Conservation (phyloP, 495 filamentous ascomycete genomes). For the Penicillium pulvis region DNA sequence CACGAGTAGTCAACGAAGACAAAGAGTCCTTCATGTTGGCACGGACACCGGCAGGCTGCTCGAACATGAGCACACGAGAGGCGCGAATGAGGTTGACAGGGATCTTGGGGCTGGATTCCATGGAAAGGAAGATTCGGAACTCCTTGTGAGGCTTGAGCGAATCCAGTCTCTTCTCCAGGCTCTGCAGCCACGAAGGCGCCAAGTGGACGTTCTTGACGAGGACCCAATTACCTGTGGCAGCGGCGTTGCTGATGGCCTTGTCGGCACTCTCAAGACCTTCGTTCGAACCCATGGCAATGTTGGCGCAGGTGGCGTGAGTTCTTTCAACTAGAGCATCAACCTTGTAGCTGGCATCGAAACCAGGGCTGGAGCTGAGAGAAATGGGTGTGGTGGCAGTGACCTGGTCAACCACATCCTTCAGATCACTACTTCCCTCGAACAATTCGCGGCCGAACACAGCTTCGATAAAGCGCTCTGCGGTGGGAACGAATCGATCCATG, state of each 20-base stretch:
- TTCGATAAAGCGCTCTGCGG: conserved; percentile 86
- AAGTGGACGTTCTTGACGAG: conserved; percentile 99
- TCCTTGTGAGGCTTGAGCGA: conserved; percentile 91
- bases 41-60: conserved; percentile 93
- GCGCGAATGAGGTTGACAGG: conserved; percentile 94
- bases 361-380: conserved; percentile 88
- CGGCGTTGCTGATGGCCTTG: conserved; percentile 91
- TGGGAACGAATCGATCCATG: conserved; percentile 90
- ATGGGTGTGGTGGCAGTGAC: conserved; percentile 84
- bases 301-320: conserved; percentile 78
- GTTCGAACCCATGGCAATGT: conserved; percentile 98
- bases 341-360: conserved; percentile 98
- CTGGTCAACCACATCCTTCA: conserved; percentile 81
- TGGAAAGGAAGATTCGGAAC: conserved; percentile 95
- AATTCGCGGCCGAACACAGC: conserved; percentile 84
- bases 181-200: conserved; percentile 93
- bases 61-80: conserved; percentile 94
- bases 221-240: conserved; percentile 92
- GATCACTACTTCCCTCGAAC: conserved; percentile 78
- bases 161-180: conserved; percentile 93
- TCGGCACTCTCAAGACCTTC: conserved; percentile 90
- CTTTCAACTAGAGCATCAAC: conserved; percentile 92
- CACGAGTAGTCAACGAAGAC: conserved; percentile 74
- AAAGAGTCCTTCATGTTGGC: conserved; percentile 99
- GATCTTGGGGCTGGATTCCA: conserved; percentile 97